Conservation (phyloP, 129 eudicot genomes). For the Chrysanthemum lavandulifolium region DNA sequence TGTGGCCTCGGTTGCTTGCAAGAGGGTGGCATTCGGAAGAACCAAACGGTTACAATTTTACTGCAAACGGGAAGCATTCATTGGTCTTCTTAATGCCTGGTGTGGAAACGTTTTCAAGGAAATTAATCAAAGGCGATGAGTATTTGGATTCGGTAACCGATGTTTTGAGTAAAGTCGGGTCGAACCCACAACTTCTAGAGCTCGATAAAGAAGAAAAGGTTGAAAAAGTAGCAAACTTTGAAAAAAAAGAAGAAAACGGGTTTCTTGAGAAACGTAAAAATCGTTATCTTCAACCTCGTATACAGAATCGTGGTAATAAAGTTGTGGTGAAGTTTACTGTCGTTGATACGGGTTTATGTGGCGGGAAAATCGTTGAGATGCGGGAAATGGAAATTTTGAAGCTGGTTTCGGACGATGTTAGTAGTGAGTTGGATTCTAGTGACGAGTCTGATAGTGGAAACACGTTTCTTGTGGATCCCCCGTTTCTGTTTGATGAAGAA, state of each 20-base stretch:
- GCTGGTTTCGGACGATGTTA: slow-evolving; percentile 20
- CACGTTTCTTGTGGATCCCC: slow-evolving; percentile 23
- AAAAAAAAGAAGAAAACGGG: slow-evolving; percentile 34
- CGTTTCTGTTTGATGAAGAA: neutral
- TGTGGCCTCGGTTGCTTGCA: slow-evolving; percentile 83
- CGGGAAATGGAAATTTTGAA: slow-evolving; percentile 41
- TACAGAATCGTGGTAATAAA: slow-evolving; percentile 16
- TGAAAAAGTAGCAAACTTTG: slow-evolving; percentile 16
- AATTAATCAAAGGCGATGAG: slow-evolving; percentile 49
- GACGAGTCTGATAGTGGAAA: slow-evolving; percentile 40
- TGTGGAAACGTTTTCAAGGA: slow-evolving; percentile 54
- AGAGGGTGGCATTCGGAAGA: slow-evolving; percentile 83
- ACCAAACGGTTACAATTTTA: slow-evolving; percentile 46
- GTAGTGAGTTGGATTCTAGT: slow-evolving; percentile 36
- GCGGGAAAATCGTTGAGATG: slow-evolving; percentile 30
- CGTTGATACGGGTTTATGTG: slow-evolving; percentile 61
- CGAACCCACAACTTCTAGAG: slow-evolving; percentile 53
- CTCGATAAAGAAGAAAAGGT: slow-evolving; percentile 41
- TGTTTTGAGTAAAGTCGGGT: slow-evolving; percentile 54
- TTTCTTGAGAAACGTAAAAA: slow-evolving; percentile 36
- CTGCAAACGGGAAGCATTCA: slow-evolving; percentile 38
- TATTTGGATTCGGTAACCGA: slow-evolving; percentile 68
- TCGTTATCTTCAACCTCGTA: slow-evolving; percentile 62
- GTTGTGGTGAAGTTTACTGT: slow-evolving; percentile 45
- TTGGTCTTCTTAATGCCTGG: slow-evolving; percentile 60